Evolutionary conservation across 1,284 basidiomycete species (phyloP), one percentile per base, ranked within the genome.

Genomic region (Cryptococcus wingfieldii): DNA sequence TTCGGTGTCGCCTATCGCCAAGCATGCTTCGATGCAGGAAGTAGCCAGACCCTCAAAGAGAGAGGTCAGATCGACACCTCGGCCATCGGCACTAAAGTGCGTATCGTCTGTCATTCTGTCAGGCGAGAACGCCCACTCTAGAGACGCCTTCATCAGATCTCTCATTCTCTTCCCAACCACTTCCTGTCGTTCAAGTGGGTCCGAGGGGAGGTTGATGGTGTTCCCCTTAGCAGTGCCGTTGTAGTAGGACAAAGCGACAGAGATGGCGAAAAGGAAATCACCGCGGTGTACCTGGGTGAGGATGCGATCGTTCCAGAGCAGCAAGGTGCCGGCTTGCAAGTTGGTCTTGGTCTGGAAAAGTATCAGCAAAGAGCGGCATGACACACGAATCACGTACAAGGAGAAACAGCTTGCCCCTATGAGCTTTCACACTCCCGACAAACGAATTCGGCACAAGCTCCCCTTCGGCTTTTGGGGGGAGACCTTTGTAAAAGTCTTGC

Each of bases 281-380:
- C 93, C 92, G 5, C 83, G 80, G 68, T 91, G 83, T 27, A 98
- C 94, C 51, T 87, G 84, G 4, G 85, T 81, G 31, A 98, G 79
- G 23, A 98, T 86, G 23, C 89, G 86, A 72, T 98, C 94, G 10
- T 95, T 92, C 96, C 96, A 99, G 1, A 92, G 91, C 45, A 95
- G 80, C 25, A 98, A 79, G 0, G 88, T 90, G 28, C 93, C 96
- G 0, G 89, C 90, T 69, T 85, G 82, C 1, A 98, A 66, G 55
- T 85, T 85, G 25, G 67, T 60, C 38, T 70, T 61, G 10, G 79
- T 79, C 78, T 79, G 50, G 5, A 53, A 16, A 45, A 43, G 37
- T 47, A 46, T 41, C 34, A 41, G 39, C 54, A 52, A 25, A 48
- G 34, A 45, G 28, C 42, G 18, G 38, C 37, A n/a, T 43, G 51